A percentile compares a stretch with the other conserved stretches of the same genome.
These are phyloP conservation scores for Myxozyma neotropica DNA, from an alignment of 805 yeast genomes.

Conservation along the genomic window DNA sequence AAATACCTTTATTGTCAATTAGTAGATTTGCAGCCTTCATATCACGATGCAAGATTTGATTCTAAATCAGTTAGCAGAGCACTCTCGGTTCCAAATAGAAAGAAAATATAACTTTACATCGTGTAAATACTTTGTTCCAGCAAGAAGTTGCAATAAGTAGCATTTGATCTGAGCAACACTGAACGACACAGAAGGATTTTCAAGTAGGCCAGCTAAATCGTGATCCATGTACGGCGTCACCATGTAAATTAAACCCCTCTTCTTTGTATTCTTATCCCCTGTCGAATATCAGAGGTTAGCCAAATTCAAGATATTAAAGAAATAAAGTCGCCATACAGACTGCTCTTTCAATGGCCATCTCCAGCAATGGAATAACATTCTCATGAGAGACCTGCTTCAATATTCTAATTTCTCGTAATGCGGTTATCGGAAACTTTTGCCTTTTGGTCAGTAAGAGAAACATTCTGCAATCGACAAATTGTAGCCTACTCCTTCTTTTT, in stretches of 20 bases:
- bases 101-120: conserved; percentile 30
- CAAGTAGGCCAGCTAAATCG: conserved; percentile 86
- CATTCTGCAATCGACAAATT: conserved; percentile 32
- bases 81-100: not conserved
- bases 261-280: conserved; percentile 38
- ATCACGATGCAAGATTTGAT: conserved; percentile 75
- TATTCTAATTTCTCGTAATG: conserved; percentile 86
- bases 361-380: conserved; percentile 75
- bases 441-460: conserved; percentile 25
- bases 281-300: too few species aligned
- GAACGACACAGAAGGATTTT: conserved; percentile 69
- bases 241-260: conserved; percentile 63
- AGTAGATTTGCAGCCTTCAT: conserved; percentile 93
- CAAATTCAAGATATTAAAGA: too few species aligned
- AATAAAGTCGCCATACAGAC: conserved; percentile 20
- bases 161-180: conserved; percentile 76
- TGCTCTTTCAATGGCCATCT: conserved; percentile 64
- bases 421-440: conserved; percentile 80
- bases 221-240: conserved; percentile 91
- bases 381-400: conserved; percentile 68
- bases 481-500: conserved; percentile 55
- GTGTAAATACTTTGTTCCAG: conserved; percentile 83
- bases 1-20: conserved; percentile 71
- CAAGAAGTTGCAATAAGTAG: conserved; percentile 73
- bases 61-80: conserved; percentile 2